Base-by-base conservation (phyloP, 73 alveolate genomes). In the Paraurostyla sp. region DNA sequence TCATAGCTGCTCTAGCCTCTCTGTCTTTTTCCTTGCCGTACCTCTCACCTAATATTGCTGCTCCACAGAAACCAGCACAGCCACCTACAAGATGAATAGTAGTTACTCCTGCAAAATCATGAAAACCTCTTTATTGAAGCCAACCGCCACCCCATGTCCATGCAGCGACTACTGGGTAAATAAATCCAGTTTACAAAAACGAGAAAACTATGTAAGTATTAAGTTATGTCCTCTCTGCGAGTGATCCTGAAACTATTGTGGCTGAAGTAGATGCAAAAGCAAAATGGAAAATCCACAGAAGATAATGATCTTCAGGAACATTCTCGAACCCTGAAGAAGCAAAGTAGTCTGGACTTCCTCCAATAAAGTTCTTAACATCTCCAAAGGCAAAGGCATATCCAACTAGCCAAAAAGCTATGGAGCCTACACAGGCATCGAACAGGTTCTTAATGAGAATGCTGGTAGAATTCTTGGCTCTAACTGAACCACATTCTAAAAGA, bases 131-230 rank as follows among this genome's bases (percentile, higher is more conserved):
- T 88, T 92, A 54, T 36, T 60, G 45, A 45, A 84, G 86, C 92
- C 85, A 92, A 80, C 97, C 97, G 0, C 93, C 95, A 33, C 97
- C 95, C 97, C 97, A 92, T 27, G 91, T 76, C 97, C 97, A 92
- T 0, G 93, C 93, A 0, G 73, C 94, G 15, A 88, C 58, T 46
- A 92, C 91, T 11, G 97, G 95, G 42, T 90, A 90, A 71, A 90
- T 75, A 36, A 87, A 87, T n/a, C 89, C 89, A 36, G 93, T 75
- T 71, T 68, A 41, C 30, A 75, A 43, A 46, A 87, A 42, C 6
- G 90, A 75, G 93, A 87, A 87, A 30, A 71, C 18, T 41, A 71
- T 57, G 35, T 87, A 87, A 38, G 89, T 32, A 18, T 87, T 82
- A 9, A 87, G 82, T 48, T 56, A 35, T 33, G 89, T 57, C 51